These are phyloP conservation scores for Aureobasidium melanogenum DNA, from an alignment of 2,329 filamentous ascomycete species.

Conservation along the genomic window DNA sequence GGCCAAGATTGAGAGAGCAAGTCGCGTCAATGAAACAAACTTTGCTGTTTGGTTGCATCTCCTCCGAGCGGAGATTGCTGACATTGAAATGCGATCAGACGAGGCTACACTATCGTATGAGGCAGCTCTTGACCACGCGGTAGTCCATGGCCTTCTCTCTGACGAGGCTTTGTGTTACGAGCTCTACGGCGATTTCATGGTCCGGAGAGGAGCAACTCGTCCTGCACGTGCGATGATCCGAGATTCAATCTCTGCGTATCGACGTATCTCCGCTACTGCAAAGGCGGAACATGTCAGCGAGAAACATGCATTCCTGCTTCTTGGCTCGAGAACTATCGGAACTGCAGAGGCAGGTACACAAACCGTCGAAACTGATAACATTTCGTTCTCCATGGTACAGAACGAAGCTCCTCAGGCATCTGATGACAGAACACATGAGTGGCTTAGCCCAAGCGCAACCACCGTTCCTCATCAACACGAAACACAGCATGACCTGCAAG, in stretches of 20 bases:
- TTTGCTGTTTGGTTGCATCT: slow-evolving; percentile 62
- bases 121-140: slow-evolving; percentile 59
- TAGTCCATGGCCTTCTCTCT: slow-evolving; percentile 56
- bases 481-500: slow-evolving; percentile 32
- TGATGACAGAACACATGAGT: slow-evolving; percentile 40
- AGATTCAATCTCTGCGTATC: slow-evolving; percentile 59
- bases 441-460: slow-evolving; percentile 34
- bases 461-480: slow-evolving; percentile 27
- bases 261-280: slow-evolving; percentile 59
- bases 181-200: slow-evolving; percentile 62
- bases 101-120: slow-evolving; percentile 58
- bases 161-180: slow-evolving; percentile 68
- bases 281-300: slow-evolving; percentile 60
- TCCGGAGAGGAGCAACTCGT: slow-evolving; percentile 55
- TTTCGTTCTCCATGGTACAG: slow-evolving; percentile 34
- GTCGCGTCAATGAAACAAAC: slow-evolving; percentile 58
- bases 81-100: slow-evolving; percentile 37
- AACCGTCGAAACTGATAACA: slow-evolving; percentile 45
- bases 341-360: slow-evolving; percentile 58
- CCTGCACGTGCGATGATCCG: slow-evolving; percentile 61
- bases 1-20: slow-evolving; percentile 55
- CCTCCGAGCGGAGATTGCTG: slow-evolving; percentile 59
- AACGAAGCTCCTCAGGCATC: slow-evolving; percentile 33
- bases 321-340: slow-evolving; percentile 52
- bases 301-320: slow-evolving; percentile 59